These are phyloP conservation scores for Umbelopsis isabellina DNA, from an alignment of 192 early-diverging fungal species.

Conservation along the genomic window DNA sequence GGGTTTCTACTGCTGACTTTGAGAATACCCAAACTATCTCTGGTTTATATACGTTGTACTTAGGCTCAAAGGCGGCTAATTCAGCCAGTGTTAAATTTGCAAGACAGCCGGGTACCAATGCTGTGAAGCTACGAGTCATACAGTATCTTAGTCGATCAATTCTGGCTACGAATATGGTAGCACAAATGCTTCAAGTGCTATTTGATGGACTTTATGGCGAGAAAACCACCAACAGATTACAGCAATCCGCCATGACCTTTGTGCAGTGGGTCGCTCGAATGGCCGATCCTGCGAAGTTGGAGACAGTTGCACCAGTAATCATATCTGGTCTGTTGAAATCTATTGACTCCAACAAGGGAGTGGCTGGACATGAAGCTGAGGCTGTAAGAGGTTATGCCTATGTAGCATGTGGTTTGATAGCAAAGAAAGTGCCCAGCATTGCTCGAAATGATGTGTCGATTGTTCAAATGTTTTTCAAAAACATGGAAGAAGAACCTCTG, in stretches of 20 bases:
- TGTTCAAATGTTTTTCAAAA: constrained; percentile 69
- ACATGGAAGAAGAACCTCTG: constrained; percentile 60
- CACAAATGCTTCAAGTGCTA: constrained; percentile 70
- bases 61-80: constrained; percentile 29
- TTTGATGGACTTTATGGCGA: constrained; percentile 87
- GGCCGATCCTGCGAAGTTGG: constrained; percentile 55
- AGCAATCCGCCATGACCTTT: constrained; percentile 78
- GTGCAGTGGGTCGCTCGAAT: constrained; percentile 89
- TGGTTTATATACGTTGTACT: constrained; percentile 40
- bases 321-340: constrained; percentile 73
- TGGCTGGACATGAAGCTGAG: constrained; percentile 54
- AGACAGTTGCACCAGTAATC: constrained; percentile 66
- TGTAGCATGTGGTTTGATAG: constrained; percentile 78
- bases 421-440: constrained; percentile 71
- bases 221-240: constrained; percentile 65
- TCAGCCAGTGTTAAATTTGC: constrained; percentile 28
- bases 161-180: constrained; percentile 67
- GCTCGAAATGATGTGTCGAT: constrained; percentile 66
- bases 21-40: constrained; percentile 58
- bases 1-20: constrained; percentile 63
- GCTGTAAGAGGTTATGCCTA: constrained; percentile 81
- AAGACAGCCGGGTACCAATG: constrained; percentile 44
- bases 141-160: constrained; percentile 66
- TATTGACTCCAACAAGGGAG: constrained; percentile 47
- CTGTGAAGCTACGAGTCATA: constrained; percentile 67